Conservation (phyloP, 495 filamentous ascomycete species). For the Penicilliopsis zonata region DNA sequence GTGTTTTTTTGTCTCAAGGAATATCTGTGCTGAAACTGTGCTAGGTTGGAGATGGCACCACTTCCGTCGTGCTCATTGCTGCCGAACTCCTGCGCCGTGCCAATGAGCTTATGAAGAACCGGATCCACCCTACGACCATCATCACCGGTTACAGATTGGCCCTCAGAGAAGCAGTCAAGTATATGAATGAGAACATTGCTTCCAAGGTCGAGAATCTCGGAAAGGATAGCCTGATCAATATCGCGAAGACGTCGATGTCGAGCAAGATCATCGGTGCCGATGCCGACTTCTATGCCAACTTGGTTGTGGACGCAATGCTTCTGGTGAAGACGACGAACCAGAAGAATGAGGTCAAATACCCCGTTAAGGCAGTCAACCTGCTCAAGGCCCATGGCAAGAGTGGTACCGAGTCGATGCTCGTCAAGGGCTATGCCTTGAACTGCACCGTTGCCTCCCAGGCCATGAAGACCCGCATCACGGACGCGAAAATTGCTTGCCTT, state of each 20-base stretch:
- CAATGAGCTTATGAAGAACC: constrained; percentile 98
- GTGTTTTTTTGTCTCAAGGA: not conserved
- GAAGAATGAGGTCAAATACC: constrained; percentile 85
- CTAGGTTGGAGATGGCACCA: constrained; percentile 90
- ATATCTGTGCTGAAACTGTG: constrained; percentile 10
- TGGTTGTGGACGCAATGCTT: constrained; percentile 94
- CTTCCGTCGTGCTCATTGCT: constrained; percentile 93
- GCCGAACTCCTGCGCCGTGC: constrained; percentile 87
- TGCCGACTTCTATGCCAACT: constrained; percentile 92
- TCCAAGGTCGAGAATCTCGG: constrained; percentile 87
- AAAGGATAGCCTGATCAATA: constrained; percentile 79
- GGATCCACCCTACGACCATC: constrained; percentile 98
- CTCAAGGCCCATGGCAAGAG: constrained; percentile 97
- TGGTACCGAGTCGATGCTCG: constrained; percentile 73
- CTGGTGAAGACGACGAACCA: constrained; percentile 89
- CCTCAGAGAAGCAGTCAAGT: constrained; percentile 91
- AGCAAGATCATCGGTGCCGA: constrained; percentile 97
- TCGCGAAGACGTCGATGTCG: constrained; percentile 98
- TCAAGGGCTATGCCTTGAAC: constrained; percentile 96
- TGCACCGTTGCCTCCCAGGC: constrained; percentile 98
- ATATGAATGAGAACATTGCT: constrained; percentile 96
- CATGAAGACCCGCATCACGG: constrained; percentile 85
- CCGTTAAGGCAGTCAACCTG: constrained; percentile 97
- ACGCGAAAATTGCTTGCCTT: constrained; percentile 93
- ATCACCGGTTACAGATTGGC: constrained; percentile 97